Base-by-base conservation (phyloP, 768 basidiomycete genomes). In the Boletus fagicola region DNA sequence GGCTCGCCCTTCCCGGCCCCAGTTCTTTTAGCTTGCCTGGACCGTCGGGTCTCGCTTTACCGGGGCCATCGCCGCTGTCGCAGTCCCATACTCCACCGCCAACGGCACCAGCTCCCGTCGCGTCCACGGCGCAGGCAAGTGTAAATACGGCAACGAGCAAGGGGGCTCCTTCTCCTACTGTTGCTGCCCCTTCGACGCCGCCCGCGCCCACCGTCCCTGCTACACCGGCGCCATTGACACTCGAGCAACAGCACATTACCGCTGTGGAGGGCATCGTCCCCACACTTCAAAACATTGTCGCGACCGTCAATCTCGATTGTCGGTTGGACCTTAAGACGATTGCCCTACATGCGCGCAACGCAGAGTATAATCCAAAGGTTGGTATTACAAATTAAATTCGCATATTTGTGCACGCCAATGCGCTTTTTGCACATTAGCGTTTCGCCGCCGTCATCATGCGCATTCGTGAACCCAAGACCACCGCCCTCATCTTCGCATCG, bases 371-470 rank as follows among this genome's bases (percentile, higher is more conserved):
- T 72, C 97, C 97, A 50, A 98, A 99, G 94, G 97, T 98, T 84
- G 76, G 92, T 90, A 80, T 74, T 68, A 63, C 65, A 65, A 68
- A 65, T 65, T 67, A 31, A 46, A 46, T 62, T 68, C 49, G 57
- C 49, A 69, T 68, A 70, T 72, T 74, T 78, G 74, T 74, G 76
- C 75, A 76, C 80, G 76, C 79, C 82, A 80, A 83, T 81, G 83
- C 83, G 77, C 77, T 80, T 68, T 28, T 76, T 78, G 78, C 76
- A 77, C 80, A 76, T 79, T 75, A 99, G 97, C 97, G 97, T 88
- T 99, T 99, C 80, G 97, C 96, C 66, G 97, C 97, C 59, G 97
- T 98, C 65, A 98, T 99, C 78, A 99, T 99, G 97, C 93, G 97
- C 75, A 98, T 99, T 70, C 94, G 97, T 65, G 97, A 98, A 67